Base-by-base conservation (phyloP, 2,329 filamentous ascomycete species). In the Fulvia fulva region DNA sequence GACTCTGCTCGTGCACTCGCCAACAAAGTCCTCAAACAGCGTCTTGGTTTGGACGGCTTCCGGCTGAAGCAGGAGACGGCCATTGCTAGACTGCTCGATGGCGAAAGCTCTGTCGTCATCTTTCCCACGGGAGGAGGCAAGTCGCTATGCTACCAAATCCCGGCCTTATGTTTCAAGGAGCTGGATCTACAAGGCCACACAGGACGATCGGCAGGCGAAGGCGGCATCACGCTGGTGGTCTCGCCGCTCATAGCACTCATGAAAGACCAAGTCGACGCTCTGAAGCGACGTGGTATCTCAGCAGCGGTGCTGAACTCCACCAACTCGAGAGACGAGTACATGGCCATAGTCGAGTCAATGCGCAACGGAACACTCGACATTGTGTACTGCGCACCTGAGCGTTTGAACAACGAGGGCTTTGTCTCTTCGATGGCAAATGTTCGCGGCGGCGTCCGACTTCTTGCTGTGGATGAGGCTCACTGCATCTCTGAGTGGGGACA, bases 381-480 rank as follows among this genome's bases (percentile, higher is more conserved):
- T 1, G 69, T 86, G 3, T 86, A 85, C 60, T 84, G 82, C 53
- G 81, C 83, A 0, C 83, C 83, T 0, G 83, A 86, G 67, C 75
- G 82, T 6, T 73, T 86, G 11, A 86, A 85, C 65, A 86, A 86
- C 56, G 83, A 86, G 64, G 79, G 78, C 0, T 86, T 86, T 51
- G 76, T 86, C 5, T 77, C 80, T 49, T 80, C 74, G 16, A 82
- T 86, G 69, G 82, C 80, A 45, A 69, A 77, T 12, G 78, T 84
- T 0, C 77, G 77, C 0, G 83, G 82, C 1, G 82, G 82, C 6
- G 75, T 86, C 1, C 78, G 84, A 2, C 70, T 86, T 4, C 70
- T 86, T 22, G 83, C 81, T 1, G 78, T 84, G 0, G 82, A 85
- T 41, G 82, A 85, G 64, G 82, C 82, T 0, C 82, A 84, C 62